Evolutionary conservation across 805 yeast genomes (phyloP).

Genomic region (Ogataea polymorpha): DNA sequence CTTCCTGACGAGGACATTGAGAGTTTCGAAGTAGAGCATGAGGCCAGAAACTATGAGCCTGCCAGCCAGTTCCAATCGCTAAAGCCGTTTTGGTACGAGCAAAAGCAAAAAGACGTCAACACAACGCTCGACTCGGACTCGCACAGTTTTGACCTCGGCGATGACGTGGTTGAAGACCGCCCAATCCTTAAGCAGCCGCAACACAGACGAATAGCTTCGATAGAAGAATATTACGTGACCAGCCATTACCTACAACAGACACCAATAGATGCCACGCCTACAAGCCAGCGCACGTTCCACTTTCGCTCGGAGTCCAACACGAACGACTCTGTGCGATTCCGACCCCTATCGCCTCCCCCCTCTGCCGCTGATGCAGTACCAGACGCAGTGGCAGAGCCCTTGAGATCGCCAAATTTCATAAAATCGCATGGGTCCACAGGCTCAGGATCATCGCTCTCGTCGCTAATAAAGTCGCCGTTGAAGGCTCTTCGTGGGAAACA

Average conservation of each 20-base stretch:
- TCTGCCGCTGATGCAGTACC: conserved; percentile 3
- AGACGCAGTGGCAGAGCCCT: conserved; percentile 1
- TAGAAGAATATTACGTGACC: conserved; percentile 7
- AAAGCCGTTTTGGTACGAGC: conserved; percentile 24
- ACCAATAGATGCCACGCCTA: background rate
- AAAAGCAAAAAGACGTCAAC: conserved; percentile 10
- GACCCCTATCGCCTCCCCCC: conserved; percentile 22
- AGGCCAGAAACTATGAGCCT: conserved; percentile 20
- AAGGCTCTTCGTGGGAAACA: conserved; percentile 4
- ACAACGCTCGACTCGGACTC: conserved; percentile 10
- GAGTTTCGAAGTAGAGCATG: conserved; percentile 12
- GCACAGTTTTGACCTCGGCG: conserved; percentile 11
- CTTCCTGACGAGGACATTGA: conserved; percentile 32
- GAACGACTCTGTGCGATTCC: background rate
- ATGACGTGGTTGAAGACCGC: conserved; percentile 5
- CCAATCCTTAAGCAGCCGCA: conserved; percentile 4
- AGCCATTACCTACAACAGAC: background rate
- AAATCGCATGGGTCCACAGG: conserved; percentile 5
- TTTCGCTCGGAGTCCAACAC: background rate
- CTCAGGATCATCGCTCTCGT: conserved; percentile 8
- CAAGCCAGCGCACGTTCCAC: background rate
- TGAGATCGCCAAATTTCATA: conserved; percentile 2
- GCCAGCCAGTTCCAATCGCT: conserved; percentile 32
- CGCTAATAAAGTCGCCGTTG: conserved; percentile 9
- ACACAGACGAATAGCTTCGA: conserved; percentile 6